Evolutionary conservation across 2,329 filamentous ascomycete genomes (phyloP).

Genomic region (Stachybotrys chlorohalonatus): DNA sequence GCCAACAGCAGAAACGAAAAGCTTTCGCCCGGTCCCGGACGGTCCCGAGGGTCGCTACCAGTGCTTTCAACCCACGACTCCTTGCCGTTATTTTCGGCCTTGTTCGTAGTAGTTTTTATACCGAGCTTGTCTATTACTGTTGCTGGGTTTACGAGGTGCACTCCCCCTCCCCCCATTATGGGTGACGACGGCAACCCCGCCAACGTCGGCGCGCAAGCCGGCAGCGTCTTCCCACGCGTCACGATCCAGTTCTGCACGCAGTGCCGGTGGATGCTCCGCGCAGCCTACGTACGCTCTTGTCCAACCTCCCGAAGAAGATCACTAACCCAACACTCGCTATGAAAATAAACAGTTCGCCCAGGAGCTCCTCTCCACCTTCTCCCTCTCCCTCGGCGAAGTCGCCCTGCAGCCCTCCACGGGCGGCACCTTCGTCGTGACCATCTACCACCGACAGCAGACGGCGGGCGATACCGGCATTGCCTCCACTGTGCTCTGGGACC

Average conservation of each 20-base stretch:
- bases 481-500: conserved; percentile 69
- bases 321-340: conserved; percentile 1
- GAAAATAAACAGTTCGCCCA: conserved; percentile 58
- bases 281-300: conserved; percentile 58
- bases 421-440: conserved; percentile 70
- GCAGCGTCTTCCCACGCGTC: conserved; percentile 50
- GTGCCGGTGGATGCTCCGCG: conserved; percentile 84
- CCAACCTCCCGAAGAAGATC: neutral
- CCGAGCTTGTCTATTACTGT: too few species aligned
- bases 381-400: conserved; percentile 74
- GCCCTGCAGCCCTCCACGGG: conserved; percentile 78
- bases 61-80: too few species aligned
- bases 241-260: conserved; percentile 91
- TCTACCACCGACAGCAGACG: conserved; percentile 25
- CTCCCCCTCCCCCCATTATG: neutral
- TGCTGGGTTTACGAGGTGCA: too few species aligned
- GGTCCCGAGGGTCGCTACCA: too few species aligned
- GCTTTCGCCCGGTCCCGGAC: too few species aligned
- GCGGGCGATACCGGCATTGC: conserved; percentile 6
- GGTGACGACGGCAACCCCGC: conserved; percentile 3
- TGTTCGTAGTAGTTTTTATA: too few species aligned
- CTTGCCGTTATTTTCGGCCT: too few species aligned
- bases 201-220: neutral
- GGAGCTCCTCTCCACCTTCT: conserved; percentile 91
- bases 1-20: too few species aligned